phyloP scores from a whole-genome alignment of 2,329 filamentous ascomycete genomes.

The Trichoderma atroviride region DNA sequence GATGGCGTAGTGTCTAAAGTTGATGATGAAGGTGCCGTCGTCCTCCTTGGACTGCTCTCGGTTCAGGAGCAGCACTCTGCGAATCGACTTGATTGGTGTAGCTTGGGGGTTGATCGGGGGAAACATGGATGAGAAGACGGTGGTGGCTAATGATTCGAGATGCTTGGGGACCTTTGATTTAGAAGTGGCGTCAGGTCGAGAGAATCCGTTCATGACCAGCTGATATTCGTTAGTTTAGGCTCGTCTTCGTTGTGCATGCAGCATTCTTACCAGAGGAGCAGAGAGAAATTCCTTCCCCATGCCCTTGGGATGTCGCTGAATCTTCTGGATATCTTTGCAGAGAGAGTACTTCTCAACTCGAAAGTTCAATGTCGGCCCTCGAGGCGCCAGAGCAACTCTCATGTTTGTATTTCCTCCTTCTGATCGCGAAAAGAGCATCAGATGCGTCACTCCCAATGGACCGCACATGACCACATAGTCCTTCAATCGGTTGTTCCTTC shows the following conservation, averaged over 20 bases:
- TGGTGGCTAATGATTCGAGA: conserved; percentile 88
- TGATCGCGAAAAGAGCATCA: conserved; percentile 90
- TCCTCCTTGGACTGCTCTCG: conserved; percentile 66
- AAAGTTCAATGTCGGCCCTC: conserved; percentile 92
- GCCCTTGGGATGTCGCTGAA: conserved; percentile 79
- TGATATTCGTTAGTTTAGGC: conserved; percentile 40
- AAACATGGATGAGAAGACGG: conserved; percentile 94
- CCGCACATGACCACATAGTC: conserved; percentile 97
- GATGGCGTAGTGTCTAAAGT: conserved; percentile 92
- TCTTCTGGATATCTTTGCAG: conserved; percentile 83
- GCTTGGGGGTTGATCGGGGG: conserved; percentile 91
- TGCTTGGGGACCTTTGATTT: conserved; percentile 82
- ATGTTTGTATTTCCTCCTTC: conserved; percentile 90
- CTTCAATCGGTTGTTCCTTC: conserved; percentile 81
- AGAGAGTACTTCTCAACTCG: conserved; percentile 93
- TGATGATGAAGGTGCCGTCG: conserved; percentile 76
- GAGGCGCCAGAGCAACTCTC: conserved; percentile 81
- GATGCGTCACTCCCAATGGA: conserved; percentile 87
- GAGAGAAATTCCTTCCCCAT: conserved; percentile 84
- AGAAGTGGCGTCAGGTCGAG: conserved; percentile 61
- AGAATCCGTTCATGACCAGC: conserved; percentile 99
- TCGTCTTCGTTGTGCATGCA: neutral
- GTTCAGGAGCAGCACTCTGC: conserved; percentile 86
- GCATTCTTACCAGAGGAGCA: conserved; percentile 69
- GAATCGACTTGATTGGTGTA: conserved; percentile 89